These are phyloP conservation scores for Trichoderma hamatum DNA, from an alignment of 2,329 filamentous ascomycete species.

Conservation along the genomic window DNA sequence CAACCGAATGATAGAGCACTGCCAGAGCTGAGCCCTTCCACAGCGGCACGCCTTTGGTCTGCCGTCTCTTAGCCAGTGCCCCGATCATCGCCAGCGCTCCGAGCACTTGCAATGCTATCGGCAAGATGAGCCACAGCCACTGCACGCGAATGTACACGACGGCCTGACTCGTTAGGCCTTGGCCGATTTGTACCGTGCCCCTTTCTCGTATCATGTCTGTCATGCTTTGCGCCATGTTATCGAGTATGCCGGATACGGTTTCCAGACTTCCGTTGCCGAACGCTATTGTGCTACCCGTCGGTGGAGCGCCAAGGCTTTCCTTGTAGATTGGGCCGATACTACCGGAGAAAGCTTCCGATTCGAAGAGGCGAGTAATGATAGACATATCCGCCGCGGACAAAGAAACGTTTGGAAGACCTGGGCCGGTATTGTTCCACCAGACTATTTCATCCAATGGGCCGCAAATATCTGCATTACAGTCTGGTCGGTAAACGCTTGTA, in stretches of 20 bases:
- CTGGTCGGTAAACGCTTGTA: rapidly evolving
- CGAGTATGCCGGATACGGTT: neutral
- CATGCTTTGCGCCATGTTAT: neutral
- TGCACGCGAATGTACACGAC: constrained; percentile 4
- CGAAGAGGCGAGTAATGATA: neutral
- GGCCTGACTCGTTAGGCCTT: neutral
- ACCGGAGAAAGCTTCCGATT: neutral
- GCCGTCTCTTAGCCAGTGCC: neutral
- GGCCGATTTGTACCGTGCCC: neutral
- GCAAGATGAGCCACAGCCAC: constrained; percentile 9
- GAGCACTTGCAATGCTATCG: neutral
- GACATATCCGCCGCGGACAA: neutral
- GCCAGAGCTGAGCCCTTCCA: constrained; percentile 3
- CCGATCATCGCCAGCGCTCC: neutral
- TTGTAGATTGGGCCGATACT: neutral
- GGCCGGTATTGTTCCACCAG: neutral
- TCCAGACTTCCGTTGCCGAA: neutral
- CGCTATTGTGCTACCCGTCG: neutral
- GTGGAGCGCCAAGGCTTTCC: no score
- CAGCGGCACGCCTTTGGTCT: neutral
- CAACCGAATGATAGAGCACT: constrained; percentile 6
- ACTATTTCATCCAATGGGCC: neutral
- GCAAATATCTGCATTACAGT: no score
- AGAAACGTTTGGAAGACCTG: neutral
- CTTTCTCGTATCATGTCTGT: neutral